phyloP scores from a whole-genome alignment of 75 land plant genomes.

The Azolla pinnata region DNA sequence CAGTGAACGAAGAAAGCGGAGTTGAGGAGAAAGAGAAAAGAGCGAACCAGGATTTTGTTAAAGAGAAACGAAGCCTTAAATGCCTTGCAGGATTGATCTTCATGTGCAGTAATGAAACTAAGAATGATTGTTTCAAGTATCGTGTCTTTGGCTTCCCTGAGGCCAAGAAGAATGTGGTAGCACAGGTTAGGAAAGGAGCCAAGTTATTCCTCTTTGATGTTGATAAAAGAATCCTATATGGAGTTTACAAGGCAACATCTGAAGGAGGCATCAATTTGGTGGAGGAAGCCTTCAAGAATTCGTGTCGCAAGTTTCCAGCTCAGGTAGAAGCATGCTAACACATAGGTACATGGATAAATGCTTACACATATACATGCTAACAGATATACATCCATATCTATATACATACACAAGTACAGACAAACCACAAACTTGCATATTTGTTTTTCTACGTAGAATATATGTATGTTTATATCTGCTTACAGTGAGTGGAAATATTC shows the following conservation, averaged over 20 bases:
- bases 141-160: slow-evolving; percentile 49
- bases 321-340: slow-evolving; percentile 24
- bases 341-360: not conserved
- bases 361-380: too few relatives aligned
- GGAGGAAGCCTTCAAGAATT: slow-evolving; percentile 34
- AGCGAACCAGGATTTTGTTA: too few relatives aligned
- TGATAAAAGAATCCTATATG: slow-evolving; percentile 39
- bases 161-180: slow-evolving; percentile 29
- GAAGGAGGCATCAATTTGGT: slow-evolving; percentile 34
- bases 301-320: slow-evolving; percentile 22
- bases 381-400: too few relatives aligned
- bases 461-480: too few relatives aligned
- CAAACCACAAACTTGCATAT: too few relatives aligned
- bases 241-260: slow-evolving; percentile 43
- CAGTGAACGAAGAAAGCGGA: too few relatives aligned
- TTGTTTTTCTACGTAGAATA: too few relatives aligned
- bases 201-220: slow-evolving; percentile 42
- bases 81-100: slow-evolving; percentile 41
- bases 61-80: not conserved
- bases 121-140: slow-evolving; percentile 34
- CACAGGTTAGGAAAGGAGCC: slow-evolving; percentile 29
- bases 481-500: not conserved
- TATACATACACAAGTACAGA: too few relatives aligned
- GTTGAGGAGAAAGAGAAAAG: too few relatives aligned
- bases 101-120: slow-evolving; percentile 44